Conservation (phyloP, 1,284 basidiomycete genomes). For the Xerocomus minutiporus region DNA sequence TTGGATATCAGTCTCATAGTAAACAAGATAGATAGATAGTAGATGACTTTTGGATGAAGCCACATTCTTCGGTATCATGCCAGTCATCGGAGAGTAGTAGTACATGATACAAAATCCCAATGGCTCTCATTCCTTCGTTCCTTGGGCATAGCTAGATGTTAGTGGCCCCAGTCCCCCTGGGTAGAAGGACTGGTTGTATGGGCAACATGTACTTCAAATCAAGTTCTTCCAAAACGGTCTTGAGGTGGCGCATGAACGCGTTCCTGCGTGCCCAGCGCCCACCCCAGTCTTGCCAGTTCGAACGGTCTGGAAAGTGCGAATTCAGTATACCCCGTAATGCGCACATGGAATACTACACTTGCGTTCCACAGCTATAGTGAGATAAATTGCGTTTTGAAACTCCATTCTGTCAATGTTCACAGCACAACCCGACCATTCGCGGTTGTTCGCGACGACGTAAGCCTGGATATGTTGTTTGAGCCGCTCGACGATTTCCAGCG, state of each 20-base stretch:
- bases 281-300: conserved; percentile 88
- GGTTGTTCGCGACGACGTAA: conserved; percentile 62
- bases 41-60: neutral
- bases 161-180: conserved; percentile 22
- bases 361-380: conserved; percentile 75
- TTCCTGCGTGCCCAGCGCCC: conserved; percentile 70
- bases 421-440: conserved; percentile 65
- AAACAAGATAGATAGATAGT: neutral
- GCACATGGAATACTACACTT: conserved; percentile 30
- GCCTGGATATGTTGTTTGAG: conserved; percentile 54
- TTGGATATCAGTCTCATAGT: neutral
- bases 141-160: neutral
- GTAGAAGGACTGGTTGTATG: conserved; percentile 64
- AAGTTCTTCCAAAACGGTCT: conserved; percentile 65
- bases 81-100: neutral
- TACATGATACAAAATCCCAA: neutral
- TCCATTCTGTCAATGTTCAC: conserved; percentile 76
- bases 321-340: conserved; percentile 12
- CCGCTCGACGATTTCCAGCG: conserved; percentile 65
- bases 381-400: conserved; percentile 64
- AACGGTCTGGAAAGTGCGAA: conserved; percentile 46
- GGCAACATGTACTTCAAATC: conserved; percentile 68
- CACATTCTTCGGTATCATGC: neutral
- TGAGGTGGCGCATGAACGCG: conserved; percentile 68
- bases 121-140: neutral